A percentile compares a stretch with the other conserved stretches of the same genome.
Evolutionary conservation across 169 alveolate genomes (phyloP).

Genomic region (Besnoitia besnoiti): DNA sequence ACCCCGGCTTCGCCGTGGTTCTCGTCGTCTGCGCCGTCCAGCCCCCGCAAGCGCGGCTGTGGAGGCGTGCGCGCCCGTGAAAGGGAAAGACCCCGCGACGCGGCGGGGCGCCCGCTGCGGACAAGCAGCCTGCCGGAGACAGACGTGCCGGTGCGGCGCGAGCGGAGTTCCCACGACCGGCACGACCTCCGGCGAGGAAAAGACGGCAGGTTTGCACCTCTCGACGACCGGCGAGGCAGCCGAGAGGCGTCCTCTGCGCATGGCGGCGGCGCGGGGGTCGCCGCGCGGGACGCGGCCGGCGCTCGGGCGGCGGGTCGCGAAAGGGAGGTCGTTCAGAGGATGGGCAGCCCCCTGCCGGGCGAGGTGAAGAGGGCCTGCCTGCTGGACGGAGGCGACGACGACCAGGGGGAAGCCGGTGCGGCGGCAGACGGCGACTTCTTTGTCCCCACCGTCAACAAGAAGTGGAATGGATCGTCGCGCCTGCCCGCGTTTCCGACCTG

Average conservation of each 20-base stretch:
- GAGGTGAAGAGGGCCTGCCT: background rate
- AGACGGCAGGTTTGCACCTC: background rate
- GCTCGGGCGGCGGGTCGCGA: background rate
- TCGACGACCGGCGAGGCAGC: background rate
- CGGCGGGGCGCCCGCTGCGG: background rate
- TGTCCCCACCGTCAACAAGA: constrained; percentile 13
- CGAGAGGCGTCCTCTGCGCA: background rate
- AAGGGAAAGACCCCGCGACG: background rate
- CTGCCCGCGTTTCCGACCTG: background rate
- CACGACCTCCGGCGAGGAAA: background rate
- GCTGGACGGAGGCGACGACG: background rate
- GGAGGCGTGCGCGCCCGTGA: background rate
- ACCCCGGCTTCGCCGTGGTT: background rate
- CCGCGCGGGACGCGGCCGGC: background rate
- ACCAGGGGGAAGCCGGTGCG: background rate
- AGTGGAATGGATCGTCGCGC: background rate
- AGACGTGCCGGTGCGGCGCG: background rate
- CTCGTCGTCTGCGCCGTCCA: background rate
- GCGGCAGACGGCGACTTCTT: constrained; percentile 14
- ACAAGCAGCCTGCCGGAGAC: background rate
- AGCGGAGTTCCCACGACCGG: too few species aligned
- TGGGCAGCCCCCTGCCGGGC: background rate
- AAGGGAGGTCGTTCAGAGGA: background rate
- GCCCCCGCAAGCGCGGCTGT: background rate
- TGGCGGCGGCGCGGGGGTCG: background rate